Conservation (phyloP, 192 early-diverging fungal species). For the Backusella parvicylindrica region DNA sequence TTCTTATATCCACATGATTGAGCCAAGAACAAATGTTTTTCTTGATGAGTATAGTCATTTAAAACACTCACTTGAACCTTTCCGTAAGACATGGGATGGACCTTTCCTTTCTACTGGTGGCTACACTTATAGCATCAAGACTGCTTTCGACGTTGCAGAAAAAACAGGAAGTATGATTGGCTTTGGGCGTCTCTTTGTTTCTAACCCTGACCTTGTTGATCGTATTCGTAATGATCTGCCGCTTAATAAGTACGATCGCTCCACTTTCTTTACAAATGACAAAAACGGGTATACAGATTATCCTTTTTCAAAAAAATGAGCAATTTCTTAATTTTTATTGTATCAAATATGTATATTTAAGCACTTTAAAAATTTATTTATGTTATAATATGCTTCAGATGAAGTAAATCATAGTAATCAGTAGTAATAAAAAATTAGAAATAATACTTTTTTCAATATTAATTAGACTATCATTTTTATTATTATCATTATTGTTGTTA, state of each 20-base stretch:
- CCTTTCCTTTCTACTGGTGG: constrained; percentile 26
- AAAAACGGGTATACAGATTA: constrained; percentile 31
- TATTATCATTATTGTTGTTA: no score
- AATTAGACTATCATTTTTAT: not conserved
- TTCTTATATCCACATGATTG: constrained; percentile 38
- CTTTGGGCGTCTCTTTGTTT: constrained; percentile 28
- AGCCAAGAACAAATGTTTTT: constrained; percentile 38
- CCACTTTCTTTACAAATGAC: constrained; percentile 17
- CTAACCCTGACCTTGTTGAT: constrained; percentile 32
- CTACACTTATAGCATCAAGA: not conserved
- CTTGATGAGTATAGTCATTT: constrained; percentile 30
- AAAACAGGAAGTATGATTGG: constrained; percentile 18
- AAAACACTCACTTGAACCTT: constrained; percentile 6
- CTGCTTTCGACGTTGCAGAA: constrained; percentile 9
- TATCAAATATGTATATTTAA: no score
- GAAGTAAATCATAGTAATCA: not conserved
- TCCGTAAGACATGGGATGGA: constrained; percentile 20
- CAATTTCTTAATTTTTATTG: no score
- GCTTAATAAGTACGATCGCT: constrained; percentile 25
- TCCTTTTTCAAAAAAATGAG: constrained; percentile 11
- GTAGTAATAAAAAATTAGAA: not conserved
- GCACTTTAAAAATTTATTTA: no score
- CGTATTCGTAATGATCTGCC: constrained; percentile 9
- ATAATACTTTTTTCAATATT: not conserved
- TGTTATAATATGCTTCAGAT: not conserved